Evolutionary conservation across 352 stramenopile species (phyloP).

Genomic region (Phytopythium cucurbitacearum): DNA sequence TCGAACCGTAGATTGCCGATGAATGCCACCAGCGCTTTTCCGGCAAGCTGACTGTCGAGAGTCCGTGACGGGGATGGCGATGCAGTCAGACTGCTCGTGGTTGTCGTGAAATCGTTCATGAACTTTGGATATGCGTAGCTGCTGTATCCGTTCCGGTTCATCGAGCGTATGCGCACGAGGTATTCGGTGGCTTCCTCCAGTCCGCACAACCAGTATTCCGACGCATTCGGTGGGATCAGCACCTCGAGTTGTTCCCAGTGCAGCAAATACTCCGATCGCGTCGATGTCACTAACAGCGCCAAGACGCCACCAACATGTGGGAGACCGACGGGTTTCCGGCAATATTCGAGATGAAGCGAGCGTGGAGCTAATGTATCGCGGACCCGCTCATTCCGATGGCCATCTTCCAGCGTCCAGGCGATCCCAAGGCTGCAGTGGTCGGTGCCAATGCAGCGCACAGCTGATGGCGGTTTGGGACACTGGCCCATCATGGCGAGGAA

Average conservation of each 20-base stretch:
- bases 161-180: constrained; percentile 46
- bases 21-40: constrained; percentile 23
- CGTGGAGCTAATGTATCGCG: constrained; percentile 33
- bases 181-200: constrained; percentile 59
- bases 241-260: constrained; percentile 48
- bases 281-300: constrained; percentile 47
- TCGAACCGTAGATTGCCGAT: constrained; percentile 62
- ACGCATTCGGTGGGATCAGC: constrained; percentile 37
- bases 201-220: constrained; percentile 52
- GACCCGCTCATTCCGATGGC: constrained; percentile 19
- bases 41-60: constrained; percentile 10
- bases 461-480: constrained; percentile 23
- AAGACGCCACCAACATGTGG: constrained; percentile 40
- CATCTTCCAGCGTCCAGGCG: constrained; percentile 43
- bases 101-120: constrained; percentile 44
- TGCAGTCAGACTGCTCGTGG: constrained; percentile 7
- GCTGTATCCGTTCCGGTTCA: constrained; percentile 62
- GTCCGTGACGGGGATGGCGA: constrained; percentile 11
- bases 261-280: constrained; percentile 32
- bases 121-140: constrained; percentile 46
- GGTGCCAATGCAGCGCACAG: constrained; percentile 40
- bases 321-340: constrained; percentile 46
- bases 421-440: constrained; percentile 50
- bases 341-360: constrained; percentile 58
- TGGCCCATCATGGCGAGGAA: constrained; percentile 40